Evolutionary conservation across 208 protist species (phyloP).

Genomic region (Wallacemonas rigidus): DNA sequence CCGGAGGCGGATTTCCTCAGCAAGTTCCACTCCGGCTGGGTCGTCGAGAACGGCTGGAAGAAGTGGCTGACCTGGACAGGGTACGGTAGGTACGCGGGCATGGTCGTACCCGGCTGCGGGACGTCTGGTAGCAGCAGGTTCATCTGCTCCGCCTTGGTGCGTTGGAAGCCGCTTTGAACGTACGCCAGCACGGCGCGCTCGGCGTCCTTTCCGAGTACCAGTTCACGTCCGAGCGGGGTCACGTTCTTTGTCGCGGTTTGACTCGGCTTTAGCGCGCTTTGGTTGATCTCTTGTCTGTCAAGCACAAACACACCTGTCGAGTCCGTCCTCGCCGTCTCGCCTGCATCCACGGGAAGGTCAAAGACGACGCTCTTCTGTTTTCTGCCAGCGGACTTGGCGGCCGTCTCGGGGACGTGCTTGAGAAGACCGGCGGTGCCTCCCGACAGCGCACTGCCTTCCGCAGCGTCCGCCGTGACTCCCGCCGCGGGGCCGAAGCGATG

Average conservation of each 20-base stretch:
- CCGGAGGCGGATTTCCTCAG: constrained; percentile 77
- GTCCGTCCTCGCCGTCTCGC: not conserved
- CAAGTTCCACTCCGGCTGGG: constrained; percentile 74
- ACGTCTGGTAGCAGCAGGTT: constrained; percentile 53
- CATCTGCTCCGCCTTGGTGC: constrained; percentile 58
- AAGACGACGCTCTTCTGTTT: constrained; percentile 17
- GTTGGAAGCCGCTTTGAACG: constrained; percentile 68
- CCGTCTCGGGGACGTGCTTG: constrained; percentile 5
- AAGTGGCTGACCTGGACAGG: constrained; percentile 61
- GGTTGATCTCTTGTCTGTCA: not conserved
- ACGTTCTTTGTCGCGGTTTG: constrained; percentile 60
- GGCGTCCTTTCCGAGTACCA: constrained; percentile 69
- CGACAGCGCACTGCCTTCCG: not conserved
- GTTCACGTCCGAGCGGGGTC: constrained; percentile 76
- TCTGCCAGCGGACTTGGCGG: constrained; percentile 7
- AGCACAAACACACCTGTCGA: constrained; percentile 16
- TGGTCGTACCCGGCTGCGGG: constrained; percentile 60
- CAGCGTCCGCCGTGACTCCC: not conserved
- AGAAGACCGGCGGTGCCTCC: not conserved
- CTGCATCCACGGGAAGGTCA: constrained; percentile 1
- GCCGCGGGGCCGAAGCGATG: constrained; percentile 37
- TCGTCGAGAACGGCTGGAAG: constrained; percentile 83
- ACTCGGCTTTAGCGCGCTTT: constrained; percentile 57
- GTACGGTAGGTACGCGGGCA: constrained; percentile 66
- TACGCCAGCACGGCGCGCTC: constrained; percentile 48